Percentiles rank a stretch among this genome's conserved stretches.
These are phyloP conservation scores for Colletotrichum chrysophilum DNA, from an alignment of 2,329 filamentous ascomycete genomes.

Conservation along the genomic window DNA sequence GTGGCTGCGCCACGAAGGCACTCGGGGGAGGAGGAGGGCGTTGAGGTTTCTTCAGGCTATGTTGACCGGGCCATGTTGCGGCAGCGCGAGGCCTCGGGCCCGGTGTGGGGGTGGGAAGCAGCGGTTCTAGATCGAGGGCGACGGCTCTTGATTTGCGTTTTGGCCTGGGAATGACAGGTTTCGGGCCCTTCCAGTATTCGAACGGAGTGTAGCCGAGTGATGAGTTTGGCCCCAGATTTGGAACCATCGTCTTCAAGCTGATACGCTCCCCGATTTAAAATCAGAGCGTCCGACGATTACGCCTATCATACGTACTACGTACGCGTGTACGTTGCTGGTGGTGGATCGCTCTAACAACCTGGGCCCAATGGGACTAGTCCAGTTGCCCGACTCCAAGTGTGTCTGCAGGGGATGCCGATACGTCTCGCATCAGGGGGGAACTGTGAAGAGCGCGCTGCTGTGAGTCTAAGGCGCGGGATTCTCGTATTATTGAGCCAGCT, in stretches of 20 bases:
- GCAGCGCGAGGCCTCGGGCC: neutral
- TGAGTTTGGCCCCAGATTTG: slow-evolving; percentile 10
- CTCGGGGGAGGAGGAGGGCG: neutral
- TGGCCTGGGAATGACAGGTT: slow-evolving; percentile 13
- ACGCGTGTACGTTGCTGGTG: neutral
- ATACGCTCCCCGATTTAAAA: slow-evolving; percentile 12
- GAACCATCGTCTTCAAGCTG: slow-evolving; percentile 16
- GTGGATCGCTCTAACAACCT: neutral
- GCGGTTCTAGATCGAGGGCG: slow-evolving; percentile 7
- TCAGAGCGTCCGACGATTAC: slow-evolving; percentile 2
- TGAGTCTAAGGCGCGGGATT: neutral
- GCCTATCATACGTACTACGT: slow-evolving; percentile 15
- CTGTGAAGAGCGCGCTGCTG: neutral
- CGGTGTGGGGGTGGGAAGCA: slow-evolving; percentile 12
- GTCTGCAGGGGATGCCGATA: neutral
- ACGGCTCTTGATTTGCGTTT: slow-evolving; percentile 10
- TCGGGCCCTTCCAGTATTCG: slow-evolving; percentile 30
- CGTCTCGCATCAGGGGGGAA: neutral
- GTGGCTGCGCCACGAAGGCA: slow-evolving; percentile 16
- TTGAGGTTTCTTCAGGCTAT: neutral
- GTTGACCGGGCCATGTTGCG: slow-evolving; percentile 14
- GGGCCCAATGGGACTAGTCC: slow-evolving; percentile 4
- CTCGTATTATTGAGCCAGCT: slow-evolving; percentile 2
- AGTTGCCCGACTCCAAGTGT: neutral
- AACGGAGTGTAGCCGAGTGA: slow-evolving; percentile 28